Conservation (phyloP, 192 early-diverging fungal genomes). For the Phlyctochytrium bullatum region DNA sequence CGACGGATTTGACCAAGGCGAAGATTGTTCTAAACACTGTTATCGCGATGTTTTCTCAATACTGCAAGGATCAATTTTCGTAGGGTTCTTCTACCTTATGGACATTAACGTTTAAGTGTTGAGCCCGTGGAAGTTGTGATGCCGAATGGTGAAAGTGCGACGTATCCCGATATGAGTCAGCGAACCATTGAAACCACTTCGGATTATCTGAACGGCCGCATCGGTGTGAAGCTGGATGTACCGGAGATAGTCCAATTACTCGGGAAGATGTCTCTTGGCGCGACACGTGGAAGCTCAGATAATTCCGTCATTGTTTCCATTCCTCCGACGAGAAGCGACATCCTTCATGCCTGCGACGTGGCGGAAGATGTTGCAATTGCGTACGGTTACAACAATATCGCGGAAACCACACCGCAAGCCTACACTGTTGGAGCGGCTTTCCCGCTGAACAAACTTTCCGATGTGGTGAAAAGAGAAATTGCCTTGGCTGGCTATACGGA, state of each 20-base stretch:
- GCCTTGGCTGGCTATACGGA: constrained; percentile 93
- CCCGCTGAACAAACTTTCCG: constrained; percentile 91
- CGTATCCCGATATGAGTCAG: constrained; percentile 72
- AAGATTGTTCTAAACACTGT: constrained; percentile 92
- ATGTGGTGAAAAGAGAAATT: constrained; percentile 78
- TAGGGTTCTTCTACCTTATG: constrained; percentile 40
- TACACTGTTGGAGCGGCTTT: constrained; percentile 84
- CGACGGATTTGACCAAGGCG: constrained; percentile 93
- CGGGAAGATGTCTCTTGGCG: constrained; percentile 84
- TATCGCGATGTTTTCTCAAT: constrained; percentile 92
- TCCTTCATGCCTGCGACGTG: constrained; percentile 95
- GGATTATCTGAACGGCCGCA: constrained; percentile 85
- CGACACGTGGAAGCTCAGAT: constrained; percentile 43
- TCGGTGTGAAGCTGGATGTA: constrained; percentile 67
- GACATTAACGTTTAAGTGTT: constrained; percentile 50
- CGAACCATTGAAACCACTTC: constrained; percentile 70
- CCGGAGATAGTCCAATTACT: constrained; percentile 74
- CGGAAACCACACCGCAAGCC: constrained; percentile 71
- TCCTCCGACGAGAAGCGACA: constrained; percentile 88
- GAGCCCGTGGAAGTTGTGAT: constrained; percentile 91
- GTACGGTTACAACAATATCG: constrained; percentile 93
- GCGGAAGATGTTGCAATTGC: constrained; percentile 98
- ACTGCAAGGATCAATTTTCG: constrained; percentile 89
- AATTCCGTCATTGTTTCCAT: constrained; percentile 70
- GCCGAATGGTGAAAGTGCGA: constrained; percentile 65